Percentiles rank a stretch among this genome's conserved stretches.
Evolutionary conservation across 2,329 filamentous ascomycete genomes (phyloP).

Genomic region (Alternaria longipes): DNA sequence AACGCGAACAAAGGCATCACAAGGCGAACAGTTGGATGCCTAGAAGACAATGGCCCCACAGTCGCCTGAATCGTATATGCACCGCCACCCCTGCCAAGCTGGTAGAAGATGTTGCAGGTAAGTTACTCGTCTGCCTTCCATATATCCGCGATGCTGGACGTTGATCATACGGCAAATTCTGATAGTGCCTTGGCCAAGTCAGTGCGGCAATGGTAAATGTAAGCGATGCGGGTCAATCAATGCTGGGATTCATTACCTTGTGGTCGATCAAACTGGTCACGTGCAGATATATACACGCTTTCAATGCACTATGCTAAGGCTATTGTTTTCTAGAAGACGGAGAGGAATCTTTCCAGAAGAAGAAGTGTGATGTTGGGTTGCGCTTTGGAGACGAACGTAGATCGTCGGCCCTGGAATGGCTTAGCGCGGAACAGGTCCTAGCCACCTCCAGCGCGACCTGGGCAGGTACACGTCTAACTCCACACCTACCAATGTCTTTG

Average conservation of each 20-base stretch:
- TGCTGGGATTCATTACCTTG: neutral
- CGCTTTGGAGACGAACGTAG: neutral
- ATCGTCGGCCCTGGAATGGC: no score
- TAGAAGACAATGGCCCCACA: neutral
- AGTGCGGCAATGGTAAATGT: neutral
- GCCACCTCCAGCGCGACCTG: no score
- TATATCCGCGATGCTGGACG: conserved; percentile 1
- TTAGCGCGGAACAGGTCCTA: no score
- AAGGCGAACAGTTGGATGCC: neutral
- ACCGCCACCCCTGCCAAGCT: conserved; percentile 1
- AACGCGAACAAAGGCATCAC: neutral
- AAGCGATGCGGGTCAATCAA: neutral
- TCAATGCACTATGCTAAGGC: neutral
- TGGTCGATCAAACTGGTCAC: neutral
- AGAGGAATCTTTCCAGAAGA: neutral
- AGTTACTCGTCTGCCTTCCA: neutral
- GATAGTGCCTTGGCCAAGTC: conserved; percentile 1
- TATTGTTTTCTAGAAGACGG: neutral
- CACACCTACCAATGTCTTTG: no score
- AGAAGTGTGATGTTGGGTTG: neutral
- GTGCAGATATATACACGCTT: neutral
- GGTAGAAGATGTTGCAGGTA: neutral
- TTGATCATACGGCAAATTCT: neutral
- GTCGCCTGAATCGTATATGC: neutral
- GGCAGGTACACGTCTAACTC: no score